Evolutionary conservation across 2,329 filamentous ascomycete genomes (phyloP), one percentile per base, ranked within the genome.

Genomic region (Botrytis aclada): DNA sequence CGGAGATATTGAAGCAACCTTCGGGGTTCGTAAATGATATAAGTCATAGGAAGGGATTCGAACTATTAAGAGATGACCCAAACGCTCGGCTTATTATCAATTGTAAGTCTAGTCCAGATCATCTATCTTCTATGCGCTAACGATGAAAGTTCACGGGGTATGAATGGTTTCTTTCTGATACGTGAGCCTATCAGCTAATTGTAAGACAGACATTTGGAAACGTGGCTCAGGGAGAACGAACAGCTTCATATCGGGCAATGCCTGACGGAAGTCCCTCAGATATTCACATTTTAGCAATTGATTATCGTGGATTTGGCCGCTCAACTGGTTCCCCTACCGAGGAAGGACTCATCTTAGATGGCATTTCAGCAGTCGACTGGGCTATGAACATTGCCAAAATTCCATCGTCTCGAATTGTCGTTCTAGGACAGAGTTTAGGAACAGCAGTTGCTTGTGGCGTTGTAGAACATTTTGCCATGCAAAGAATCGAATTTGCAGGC

Each of bases 221-320:
- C 78, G 82, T 98, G 43, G 94, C 92, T 29, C 93, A 97, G 81
- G 90, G 89, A 74, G 88, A 90, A 80, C 89, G 95, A 25, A 91
- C 94, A 3, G 86, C 90, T 45, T 92, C 90, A 72, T 97, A 97
- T 81, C 93, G 94, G 77, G 87, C 90, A 62, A 84, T 97, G 60
- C 89, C 94, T 6, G 88, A 92, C 70, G 89, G 90, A 4, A 92
- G 92, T 2, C 88, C 87, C 0, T 90, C 85, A 0, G 85, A 87
- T 72, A 88, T 94, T 71, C 95, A 98, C 80, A 88, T 97, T 62
- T 85, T 98, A n/a, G 89, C 93, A 56, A 90, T 97, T 78, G 94
- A 97, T 84, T 98, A 98, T 82, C 92, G 95, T 29, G 95, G 95
- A 10, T 98, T 93, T 77, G 95, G 94, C 0, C 86, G 88, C 56